Conservation (phyloP, 306 rosid genomes). For the Benincasa hispida region DNA sequence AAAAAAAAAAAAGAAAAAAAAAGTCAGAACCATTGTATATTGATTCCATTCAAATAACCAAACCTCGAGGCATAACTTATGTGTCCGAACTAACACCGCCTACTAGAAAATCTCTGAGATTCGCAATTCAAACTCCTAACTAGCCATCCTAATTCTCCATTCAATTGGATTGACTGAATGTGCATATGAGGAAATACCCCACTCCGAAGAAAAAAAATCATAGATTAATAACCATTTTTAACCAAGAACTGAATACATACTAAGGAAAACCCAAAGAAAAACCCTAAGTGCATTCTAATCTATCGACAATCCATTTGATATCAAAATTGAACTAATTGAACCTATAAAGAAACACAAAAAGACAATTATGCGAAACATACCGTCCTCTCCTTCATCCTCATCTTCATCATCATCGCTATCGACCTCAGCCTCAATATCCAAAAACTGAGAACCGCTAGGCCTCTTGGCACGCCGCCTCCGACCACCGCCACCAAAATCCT, state of each 20-base stretch:
- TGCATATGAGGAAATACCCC: background rate
- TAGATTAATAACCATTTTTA: background rate
- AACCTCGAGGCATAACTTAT: background rate
- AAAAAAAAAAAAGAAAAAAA: background rate
- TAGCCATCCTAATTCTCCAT: background rate
- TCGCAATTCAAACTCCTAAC: background rate
- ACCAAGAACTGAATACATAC: background rate
- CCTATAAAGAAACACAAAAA: background rate
- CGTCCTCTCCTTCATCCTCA: constrained; percentile 88
- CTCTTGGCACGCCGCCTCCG: constrained; percentile 31
- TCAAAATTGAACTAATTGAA: background rate
- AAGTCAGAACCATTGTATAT: background rate
- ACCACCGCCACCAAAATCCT: constrained; percentile 20
- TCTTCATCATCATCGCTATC: constrained; percentile 84
- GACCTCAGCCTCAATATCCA: constrained; percentile 69
- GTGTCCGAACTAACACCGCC: background rate
- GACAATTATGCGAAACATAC: constrained; percentile 18
- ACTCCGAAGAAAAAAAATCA: background rate
- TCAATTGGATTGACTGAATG: background rate
- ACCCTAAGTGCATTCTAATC: background rate
- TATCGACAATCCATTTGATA: background rate
- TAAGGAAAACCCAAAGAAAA: background rate
- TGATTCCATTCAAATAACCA: background rate
- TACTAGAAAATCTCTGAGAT: background rate
- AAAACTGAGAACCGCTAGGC: constrained; percentile 38